phyloP scores from a whole-genome alignment of 1,139 yeast genomes.

The Magnusiomyces starmeri region DNA sequence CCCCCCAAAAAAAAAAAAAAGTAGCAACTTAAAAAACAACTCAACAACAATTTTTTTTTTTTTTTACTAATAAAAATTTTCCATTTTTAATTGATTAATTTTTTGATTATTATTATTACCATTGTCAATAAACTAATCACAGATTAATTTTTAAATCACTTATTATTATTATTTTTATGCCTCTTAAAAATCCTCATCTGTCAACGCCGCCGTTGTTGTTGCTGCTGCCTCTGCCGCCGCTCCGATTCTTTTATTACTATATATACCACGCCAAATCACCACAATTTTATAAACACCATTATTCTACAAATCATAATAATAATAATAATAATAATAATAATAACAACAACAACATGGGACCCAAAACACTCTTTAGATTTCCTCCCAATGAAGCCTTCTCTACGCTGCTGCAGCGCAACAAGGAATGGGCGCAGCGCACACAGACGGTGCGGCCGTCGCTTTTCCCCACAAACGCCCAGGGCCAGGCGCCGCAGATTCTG shows the following conservation, averaged over 20 bases:
- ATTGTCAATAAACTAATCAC: background rate
- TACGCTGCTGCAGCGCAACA: slow-evolving; percentile 64
- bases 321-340: background rate
- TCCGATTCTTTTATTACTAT: too few relatives aligned
- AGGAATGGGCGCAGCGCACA: slow-evolving; percentile 55
- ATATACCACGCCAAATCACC: too few relatives aligned
- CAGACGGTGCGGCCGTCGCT: slow-evolving; percentile 55
- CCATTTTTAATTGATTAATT: background rate
- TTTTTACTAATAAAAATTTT: too few relatives aligned
- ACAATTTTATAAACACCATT: background rate
- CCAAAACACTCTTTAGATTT: slow-evolving; percentile 26
- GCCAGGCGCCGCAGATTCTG: slow-evolving; percentile 87
- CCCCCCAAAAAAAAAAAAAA: background rate
- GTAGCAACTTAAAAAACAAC: background rate
- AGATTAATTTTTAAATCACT: background rate
- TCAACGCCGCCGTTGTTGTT: background rate
- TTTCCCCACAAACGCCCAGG: slow-evolving; percentile 64
- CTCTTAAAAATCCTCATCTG: too few relatives aligned
- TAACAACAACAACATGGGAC: background rate
- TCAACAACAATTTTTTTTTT: too few relatives aligned
- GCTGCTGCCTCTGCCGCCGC: too few relatives aligned
- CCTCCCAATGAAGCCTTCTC: slow-evolving; percentile 36
- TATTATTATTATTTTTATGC: too few relatives aligned
- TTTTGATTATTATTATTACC: background rate
- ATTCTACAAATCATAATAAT: background rate